A percentile compares a stretch with the other conserved stretches of the same genome.
Evolutionary conservation across 441 rosid genomes (phyloP).

Genomic region (Pelargonium cotyledonis): DNA sequence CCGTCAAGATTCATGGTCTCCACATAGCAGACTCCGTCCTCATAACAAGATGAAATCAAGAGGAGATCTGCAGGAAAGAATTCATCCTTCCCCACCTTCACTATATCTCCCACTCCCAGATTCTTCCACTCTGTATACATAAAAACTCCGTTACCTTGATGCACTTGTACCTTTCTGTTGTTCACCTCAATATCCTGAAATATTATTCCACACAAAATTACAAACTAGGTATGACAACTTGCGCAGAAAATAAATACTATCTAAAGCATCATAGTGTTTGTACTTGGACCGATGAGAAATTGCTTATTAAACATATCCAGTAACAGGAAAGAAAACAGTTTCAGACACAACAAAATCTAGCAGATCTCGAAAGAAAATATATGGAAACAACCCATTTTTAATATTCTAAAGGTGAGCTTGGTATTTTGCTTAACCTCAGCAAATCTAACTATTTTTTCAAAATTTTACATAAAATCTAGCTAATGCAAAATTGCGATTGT

Average conservation of each 20-base stretch:
- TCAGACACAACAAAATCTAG: conserved; percentile 1
- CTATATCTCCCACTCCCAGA: conserved; percentile 62
- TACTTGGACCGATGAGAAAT: background rate
- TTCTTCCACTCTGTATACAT: conserved; percentile 46
- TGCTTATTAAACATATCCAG: background rate
- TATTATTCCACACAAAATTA: conserved; percentile 7
- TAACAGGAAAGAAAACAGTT: background rate
- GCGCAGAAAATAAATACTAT: background rate
- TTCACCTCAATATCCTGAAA: conserved; percentile 58
- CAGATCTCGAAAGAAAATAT: background rate
- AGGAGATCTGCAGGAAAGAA: conserved; percentile 70
- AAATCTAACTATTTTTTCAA: background rate
- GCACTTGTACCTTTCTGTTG: conserved; percentile 51
- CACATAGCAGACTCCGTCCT: conserved; percentile 64
- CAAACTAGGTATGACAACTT: conserved; percentile 1
- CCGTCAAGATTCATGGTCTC: conserved; percentile 81
- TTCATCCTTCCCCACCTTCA: conserved; percentile 60
- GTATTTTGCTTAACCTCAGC: background rate
- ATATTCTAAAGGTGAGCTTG: background rate
- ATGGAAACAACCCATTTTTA: background rate
- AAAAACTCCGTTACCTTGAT: conserved; percentile 38
- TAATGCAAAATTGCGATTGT: background rate
- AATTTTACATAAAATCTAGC: background rate
- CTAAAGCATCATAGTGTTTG: background rate
- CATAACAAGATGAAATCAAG: conserved; percentile 54